Conservation (phyloP, 1,284 basidiomycete genomes). For the Tetrapyrgos nigripes region DNA sequence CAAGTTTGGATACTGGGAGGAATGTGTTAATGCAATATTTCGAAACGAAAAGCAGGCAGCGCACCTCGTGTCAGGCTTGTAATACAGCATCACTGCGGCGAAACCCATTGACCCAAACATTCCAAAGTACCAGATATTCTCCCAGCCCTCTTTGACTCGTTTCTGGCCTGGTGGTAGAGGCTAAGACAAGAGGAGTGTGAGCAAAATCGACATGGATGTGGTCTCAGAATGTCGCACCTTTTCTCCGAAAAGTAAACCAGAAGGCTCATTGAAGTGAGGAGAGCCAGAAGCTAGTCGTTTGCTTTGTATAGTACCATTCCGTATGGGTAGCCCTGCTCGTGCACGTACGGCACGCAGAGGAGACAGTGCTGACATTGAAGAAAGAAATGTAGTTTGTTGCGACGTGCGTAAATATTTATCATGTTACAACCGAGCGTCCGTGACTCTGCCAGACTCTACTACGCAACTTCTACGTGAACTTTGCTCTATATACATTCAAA, state of each 20-base stretch:
- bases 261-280: conserved; percentile 87
- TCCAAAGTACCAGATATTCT: conserved; percentile 86
- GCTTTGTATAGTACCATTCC: conserved; percentile 32
- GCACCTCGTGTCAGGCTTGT: conserved; percentile 96
- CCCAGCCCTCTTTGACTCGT: conserved; percentile 89
- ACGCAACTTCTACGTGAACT: background rate
- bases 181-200: conserved; percentile 41
- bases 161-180: conserved; percentile 82
- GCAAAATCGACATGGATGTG: conserved; percentile 6
- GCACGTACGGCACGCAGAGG: conserved; percentile 46
- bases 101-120: conserved; percentile 91
- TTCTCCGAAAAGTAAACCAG: conserved; percentile 88
- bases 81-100: conserved; percentile 81
- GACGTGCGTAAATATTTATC: background rate
- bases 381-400: background rate
- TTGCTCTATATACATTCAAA: background rate
- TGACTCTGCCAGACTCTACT: background rate
- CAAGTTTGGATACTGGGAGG: conserved; percentile 81
- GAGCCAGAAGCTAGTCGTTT: conserved; percentile 74
- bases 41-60: conserved; percentile 32
- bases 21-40: conserved; percentile 4
- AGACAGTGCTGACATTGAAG: conserved; percentile 33
- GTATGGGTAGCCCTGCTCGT: conserved; percentile 22
- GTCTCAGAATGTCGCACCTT: conserved; percentile 60
- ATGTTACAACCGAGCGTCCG: background rate